A percentile compares a stretch with the other conserved stretches of the same genome.
Conservation (phyloP, 2,329 filamentous ascomycete genomes). For the Cladosporium sp. region DNA sequence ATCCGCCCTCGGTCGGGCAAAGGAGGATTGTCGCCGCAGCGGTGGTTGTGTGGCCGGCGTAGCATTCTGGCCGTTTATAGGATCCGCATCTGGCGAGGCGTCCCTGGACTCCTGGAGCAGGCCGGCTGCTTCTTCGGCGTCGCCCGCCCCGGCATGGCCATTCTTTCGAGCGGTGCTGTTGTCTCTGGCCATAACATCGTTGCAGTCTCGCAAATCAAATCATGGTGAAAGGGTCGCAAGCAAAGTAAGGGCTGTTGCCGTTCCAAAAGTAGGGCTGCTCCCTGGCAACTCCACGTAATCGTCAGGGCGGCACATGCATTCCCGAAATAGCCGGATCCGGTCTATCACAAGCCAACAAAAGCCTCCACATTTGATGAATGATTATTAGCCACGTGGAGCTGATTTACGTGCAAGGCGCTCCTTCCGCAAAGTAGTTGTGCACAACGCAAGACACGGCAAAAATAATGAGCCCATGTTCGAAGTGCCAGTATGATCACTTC, state of each 20-base stretch:
- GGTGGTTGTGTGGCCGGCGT: conserved; percentile 14
- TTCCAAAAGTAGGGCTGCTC: not conserved
- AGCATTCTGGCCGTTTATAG: conserved; percentile 24
- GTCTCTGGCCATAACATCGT: conserved; percentile 41
- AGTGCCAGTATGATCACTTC: not conserved
- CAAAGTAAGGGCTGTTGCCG: not conserved
- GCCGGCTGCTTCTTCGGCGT: conserved; percentile 31
- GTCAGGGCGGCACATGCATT: not conserved
- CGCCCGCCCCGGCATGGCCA: conserved; percentile 25
- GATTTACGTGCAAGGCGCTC: not conserved
- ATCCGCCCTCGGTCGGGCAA: conserved; percentile 48
- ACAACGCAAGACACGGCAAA: not conserved
- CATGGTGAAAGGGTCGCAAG: not conserved
- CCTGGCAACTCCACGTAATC: conserved; percentile 14
- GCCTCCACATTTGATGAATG: not conserved
- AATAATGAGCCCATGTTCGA: not conserved
- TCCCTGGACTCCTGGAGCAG: conserved; percentile 31
- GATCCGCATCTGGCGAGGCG: conserved; percentile 30
- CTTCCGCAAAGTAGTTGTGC: not conserved
- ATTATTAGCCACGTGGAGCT: conserved; percentile 4
- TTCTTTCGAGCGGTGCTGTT: conserved; percentile 28
- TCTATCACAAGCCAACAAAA: conserved; percentile 2
- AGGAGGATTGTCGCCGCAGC: conserved; percentile 39
- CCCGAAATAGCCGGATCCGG: conserved; percentile 6
- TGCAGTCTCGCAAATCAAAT: conserved; percentile 19